Evolutionary conservation across 139 green algal genomes (phyloP).

Genomic region (Chlamydomonas applanata): DNA sequence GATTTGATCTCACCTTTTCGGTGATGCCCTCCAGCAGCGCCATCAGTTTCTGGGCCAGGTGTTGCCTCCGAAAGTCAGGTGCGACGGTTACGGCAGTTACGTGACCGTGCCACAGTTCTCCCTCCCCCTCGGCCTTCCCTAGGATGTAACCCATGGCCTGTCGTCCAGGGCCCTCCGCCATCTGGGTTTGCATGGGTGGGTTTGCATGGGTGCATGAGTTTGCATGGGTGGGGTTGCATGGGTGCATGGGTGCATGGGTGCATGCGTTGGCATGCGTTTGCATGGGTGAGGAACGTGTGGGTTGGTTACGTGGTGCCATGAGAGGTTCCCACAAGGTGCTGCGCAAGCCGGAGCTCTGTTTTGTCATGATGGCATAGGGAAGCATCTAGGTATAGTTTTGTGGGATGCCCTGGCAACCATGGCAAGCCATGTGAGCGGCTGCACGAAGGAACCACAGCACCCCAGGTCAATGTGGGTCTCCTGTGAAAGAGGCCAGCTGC

Average conservation of each 20-base stretch:
- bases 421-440: too few species aligned
- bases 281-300: not conserved
- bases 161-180: slow-evolving; percentile 65
- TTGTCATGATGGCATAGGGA: too few species aligned
- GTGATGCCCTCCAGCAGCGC: slow-evolving; percentile 74
- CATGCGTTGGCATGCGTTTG: not conserved
- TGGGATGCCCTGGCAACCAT: too few species aligned
- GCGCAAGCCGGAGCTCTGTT: too few species aligned
- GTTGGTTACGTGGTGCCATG: too few species aligned
- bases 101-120: slow-evolving; percentile 92
- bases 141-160: slow-evolving; percentile 93
- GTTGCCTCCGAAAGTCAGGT: slow-evolving; percentile 72
- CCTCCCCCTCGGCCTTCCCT: slow-evolving; percentile 92
- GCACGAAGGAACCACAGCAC: too few species aligned
- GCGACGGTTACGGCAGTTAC: slow-evolving; percentile 93
- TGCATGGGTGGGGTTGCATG: not conserved
- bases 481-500: too few species aligned
- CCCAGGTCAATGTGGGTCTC: too few species aligned
- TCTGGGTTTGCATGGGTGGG: slow-evolving; percentile 36
- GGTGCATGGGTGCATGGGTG: not conserved
- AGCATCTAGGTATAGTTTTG: too few species aligned
- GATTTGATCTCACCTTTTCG: not conserved
- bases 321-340: too few species aligned
- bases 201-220: not conserved
- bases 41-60: slow-evolving; percentile 94